A percentile compares a stretch with the other conserved stretches of the same genome.
These are phyloP conservation scores for Podospora pseudocomata DNA, from an alignment of 495 filamentous ascomycete genomes.

Conservation along the genomic window DNA sequence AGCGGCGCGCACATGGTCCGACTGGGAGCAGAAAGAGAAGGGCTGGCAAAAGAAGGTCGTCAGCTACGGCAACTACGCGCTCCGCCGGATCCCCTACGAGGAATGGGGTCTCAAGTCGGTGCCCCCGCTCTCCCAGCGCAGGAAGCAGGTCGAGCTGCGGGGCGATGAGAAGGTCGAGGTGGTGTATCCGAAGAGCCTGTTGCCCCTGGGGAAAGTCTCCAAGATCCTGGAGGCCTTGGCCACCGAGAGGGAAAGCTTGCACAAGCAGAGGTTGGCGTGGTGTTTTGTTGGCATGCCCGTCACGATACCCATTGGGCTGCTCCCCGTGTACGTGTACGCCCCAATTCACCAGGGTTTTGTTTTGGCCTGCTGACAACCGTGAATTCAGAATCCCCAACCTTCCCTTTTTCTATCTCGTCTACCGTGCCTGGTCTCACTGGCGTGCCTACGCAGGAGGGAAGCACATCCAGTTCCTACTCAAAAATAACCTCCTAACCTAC, in stretches of 20 bases:
- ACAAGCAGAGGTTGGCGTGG: conserved; percentile 71
- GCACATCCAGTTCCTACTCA: conserved; percentile 75
- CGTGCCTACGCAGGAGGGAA: conserved; percentile 77
- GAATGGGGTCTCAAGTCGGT: conserved; percentile 98
- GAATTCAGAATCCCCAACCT: conserved; percentile 75
- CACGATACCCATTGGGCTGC: conserved; percentile 71
- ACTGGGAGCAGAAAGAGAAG: conserved; percentile 78
- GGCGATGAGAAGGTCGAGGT: conserved; percentile 69
- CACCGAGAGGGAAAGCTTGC: conserved; percentile 75
- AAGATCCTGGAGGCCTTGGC: conserved; percentile 60
- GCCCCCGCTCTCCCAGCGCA: conserved; percentile 70
- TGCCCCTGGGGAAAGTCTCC: conserved; percentile 58
- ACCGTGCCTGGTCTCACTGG: conserved; percentile 68
- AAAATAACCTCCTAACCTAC: conserved; percentile 62
- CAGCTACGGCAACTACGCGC: conserved; percentile 75
- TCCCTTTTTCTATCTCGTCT: conserved; percentile 95
- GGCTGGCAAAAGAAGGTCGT: conserved; percentile 87
- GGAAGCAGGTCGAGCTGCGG: conserved; percentile 57
- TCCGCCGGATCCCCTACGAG: conserved; percentile 87
- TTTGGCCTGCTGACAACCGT: conserved; percentile 7
- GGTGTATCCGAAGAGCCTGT: conserved; percentile 67
- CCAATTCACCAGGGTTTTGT: too few relatives aligned
- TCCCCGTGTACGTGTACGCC: conserved; percentile 68
- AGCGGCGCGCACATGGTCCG: conserved; percentile 70
- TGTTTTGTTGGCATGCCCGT: conserved; percentile 80